These are phyloP conservation scores for Mortierella sp. DNA, from an alignment of 371 early-diverging fungal genomes.

Conservation along the genomic window DNA sequence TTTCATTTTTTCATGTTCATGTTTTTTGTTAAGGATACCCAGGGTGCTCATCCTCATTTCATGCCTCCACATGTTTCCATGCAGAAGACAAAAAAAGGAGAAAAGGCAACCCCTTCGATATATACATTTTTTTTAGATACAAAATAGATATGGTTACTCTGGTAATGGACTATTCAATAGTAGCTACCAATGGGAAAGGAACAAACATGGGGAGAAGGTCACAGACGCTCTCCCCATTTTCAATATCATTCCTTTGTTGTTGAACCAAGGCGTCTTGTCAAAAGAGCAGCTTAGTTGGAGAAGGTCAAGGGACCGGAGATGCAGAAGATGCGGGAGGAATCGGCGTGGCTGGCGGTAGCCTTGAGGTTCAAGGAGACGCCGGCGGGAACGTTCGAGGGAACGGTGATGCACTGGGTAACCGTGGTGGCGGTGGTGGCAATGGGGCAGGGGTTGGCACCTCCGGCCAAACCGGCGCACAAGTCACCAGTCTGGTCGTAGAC, in stretches of 20 bases:
- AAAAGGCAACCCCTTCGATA: not conserved
- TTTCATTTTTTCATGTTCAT: not conserved
- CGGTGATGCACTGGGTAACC: constrained; percentile 49
- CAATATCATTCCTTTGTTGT: not conserved
- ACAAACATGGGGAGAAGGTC: not conserved
- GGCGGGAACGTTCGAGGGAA: constrained; percentile 53
- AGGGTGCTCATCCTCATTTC: not conserved
- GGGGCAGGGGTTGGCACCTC: constrained; percentile 53
- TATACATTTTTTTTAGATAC: constrained; percentile 9
- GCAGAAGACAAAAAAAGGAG: not conserved
- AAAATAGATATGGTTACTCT: not conserved
- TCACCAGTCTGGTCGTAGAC: constrained; percentile 46
- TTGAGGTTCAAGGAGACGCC: constrained; percentile 34
- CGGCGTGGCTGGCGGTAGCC: constrained; percentile 35
- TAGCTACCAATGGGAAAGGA: not conserved
- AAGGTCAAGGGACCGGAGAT: constrained; percentile 52
- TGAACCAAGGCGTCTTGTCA: not conserved
- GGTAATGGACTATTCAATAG: constrained; percentile 13
- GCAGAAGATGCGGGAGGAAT: constrained; percentile 41
- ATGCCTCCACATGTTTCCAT: not conserved
- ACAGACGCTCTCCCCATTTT: not conserved
- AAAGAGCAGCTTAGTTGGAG: constrained; percentile 21
- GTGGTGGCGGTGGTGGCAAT: constrained; percentile 29
- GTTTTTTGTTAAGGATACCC: not conserved
- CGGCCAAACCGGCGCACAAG: constrained; percentile 40